Evolutionary conservation across 2,329 filamentous ascomycete genomes (phyloP).

Genomic region (Ilyonectria robusta): DNA sequence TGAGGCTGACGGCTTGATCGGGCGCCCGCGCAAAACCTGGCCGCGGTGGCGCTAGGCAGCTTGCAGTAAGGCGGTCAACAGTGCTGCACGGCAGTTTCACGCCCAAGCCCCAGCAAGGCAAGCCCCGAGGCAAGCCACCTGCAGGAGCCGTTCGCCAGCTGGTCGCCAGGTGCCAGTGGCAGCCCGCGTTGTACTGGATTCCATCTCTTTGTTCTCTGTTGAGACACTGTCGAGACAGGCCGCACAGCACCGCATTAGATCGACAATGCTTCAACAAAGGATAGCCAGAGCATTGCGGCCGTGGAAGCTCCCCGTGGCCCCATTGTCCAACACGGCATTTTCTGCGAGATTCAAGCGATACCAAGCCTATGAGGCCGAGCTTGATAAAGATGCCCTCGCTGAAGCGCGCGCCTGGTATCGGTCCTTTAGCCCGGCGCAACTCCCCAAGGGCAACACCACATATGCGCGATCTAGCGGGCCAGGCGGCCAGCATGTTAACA

Average conservation of each 20-base stretch:
- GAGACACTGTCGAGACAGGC: not conserved
- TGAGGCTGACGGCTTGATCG: conserved; percentile 45
- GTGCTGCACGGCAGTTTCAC: conserved; percentile 35
- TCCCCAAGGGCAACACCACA: conserved; percentile 67
- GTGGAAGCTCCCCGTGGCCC: not conserved
- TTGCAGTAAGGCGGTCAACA: conserved; percentile 44
- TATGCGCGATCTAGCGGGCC: conserved; percentile 73
- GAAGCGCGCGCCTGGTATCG: conserved; percentile 68
- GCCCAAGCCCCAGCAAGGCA: conserved; percentile 10
- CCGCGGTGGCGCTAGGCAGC: conserved; percentile 32
- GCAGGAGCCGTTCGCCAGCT: conserved; percentile 10
- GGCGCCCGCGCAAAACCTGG: conserved; percentile 38
- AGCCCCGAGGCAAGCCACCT: conserved; percentile 12
- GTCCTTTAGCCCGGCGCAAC: conserved; percentile 57
- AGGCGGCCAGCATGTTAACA: conserved; percentile 74
- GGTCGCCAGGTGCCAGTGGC: not conserved
- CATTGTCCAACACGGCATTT: conserved; percentile 15
- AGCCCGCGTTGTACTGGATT: too few species aligned
- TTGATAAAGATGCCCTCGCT: conserved; percentile 65
- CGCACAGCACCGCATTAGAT: not conserved
- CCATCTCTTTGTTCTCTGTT: not conserved
- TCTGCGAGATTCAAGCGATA: conserved; percentile 54
- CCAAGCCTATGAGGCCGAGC: conserved; percentile 63
- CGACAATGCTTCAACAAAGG: conserved; percentile 36
- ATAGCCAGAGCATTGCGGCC: conserved; percentile 11